Evolutionary conservation across 2,329 filamentous ascomycete genomes (phyloP).

Genomic region (Aspergillus sp.): DNA sequence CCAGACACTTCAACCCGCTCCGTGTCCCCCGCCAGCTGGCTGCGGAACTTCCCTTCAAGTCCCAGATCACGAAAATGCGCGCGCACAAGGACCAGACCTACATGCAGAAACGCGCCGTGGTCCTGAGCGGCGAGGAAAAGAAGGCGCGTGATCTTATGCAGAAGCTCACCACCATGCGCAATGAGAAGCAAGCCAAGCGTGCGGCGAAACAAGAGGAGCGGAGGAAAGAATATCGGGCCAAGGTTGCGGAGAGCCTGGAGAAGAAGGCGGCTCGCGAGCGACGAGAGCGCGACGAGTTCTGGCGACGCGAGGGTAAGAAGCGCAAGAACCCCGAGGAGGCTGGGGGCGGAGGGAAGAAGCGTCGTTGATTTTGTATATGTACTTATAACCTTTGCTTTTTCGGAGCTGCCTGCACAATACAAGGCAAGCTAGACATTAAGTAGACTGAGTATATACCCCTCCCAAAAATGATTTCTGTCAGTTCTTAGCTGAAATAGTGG

Average conservation of each 20-base stretch:
- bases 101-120: conserved; percentile 92
- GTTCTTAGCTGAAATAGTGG: too few species aligned
- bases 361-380: conserved; percentile 31
- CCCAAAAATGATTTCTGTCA: background rate
- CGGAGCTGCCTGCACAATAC: too few species aligned
- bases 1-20: conserved; percentile 71
- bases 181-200: conserved; percentile 85
- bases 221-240: conserved; percentile 74
- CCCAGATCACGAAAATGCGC: conserved; percentile 79
- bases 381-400: background rate
- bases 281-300: conserved; percentile 88
- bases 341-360: conserved; percentile 45
- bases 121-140: conserved; percentile 81
- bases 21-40: conserved; percentile 55
- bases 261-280: conserved; percentile 85
- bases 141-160: conserved; percentile 85
- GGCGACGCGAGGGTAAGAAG: conserved; percentile 85
- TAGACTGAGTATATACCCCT: conserved; percentile 1
- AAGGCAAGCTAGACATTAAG: background rate
- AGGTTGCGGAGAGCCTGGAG: conserved; percentile 76
- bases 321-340: conserved; percentile 57
- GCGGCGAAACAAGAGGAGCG: conserved; percentile 84
- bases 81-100: conserved; percentile 81
- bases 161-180: conserved; percentile 84
- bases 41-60: conserved; percentile 84